These are phyloP conservation scores for Stromatinia cepivora DNA, from an alignment of 2,329 filamentous ascomycete species.

Conservation along the genomic window DNA sequence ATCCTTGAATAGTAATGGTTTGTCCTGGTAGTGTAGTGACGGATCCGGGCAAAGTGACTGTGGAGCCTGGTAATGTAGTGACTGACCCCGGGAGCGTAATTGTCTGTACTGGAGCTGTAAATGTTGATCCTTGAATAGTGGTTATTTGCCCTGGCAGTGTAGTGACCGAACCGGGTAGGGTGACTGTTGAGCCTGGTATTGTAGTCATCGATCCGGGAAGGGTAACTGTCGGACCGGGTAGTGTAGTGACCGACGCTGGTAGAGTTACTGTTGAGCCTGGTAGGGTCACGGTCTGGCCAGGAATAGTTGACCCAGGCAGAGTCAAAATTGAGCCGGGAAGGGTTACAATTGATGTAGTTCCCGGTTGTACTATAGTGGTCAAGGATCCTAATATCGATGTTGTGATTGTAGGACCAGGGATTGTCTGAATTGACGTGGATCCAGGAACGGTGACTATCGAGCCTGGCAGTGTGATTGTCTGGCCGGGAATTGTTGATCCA, in stretches of 20 bases:
- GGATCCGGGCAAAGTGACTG: background rate
- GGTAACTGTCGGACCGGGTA: conserved; percentile 22
- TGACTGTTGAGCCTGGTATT: conserved; percentile 22
- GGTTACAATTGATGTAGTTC: conserved; percentile 20
- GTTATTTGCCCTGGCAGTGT: background rate
- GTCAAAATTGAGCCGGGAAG: background rate
- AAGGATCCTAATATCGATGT: conserved; percentile 25
- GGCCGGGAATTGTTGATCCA: background rate
- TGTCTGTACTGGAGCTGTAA: background rate
- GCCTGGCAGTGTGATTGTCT: background rate
- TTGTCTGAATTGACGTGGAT: background rate
- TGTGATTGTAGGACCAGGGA: conserved; percentile 24
- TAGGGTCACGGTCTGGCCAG: conserved; percentile 1
- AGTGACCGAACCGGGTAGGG: conserved; percentile 25
- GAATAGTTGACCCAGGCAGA: conserved; percentile 3
- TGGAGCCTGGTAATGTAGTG: conserved; percentile 19
- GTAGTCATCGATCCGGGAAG: conserved; percentile 27
- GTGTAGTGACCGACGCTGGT: background rate
- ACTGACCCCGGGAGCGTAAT: conserved; percentile 24
- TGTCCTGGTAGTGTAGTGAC: background rate
- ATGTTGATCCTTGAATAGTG: conserved; percentile 13
- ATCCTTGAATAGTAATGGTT: background rate
- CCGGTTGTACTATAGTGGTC: conserved; percentile 23
- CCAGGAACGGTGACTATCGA: background rate
- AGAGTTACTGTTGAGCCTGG: background rate